Conservation (phyloP, 441 rosid genomes). For the Adansonia rubrostipa region DNA sequence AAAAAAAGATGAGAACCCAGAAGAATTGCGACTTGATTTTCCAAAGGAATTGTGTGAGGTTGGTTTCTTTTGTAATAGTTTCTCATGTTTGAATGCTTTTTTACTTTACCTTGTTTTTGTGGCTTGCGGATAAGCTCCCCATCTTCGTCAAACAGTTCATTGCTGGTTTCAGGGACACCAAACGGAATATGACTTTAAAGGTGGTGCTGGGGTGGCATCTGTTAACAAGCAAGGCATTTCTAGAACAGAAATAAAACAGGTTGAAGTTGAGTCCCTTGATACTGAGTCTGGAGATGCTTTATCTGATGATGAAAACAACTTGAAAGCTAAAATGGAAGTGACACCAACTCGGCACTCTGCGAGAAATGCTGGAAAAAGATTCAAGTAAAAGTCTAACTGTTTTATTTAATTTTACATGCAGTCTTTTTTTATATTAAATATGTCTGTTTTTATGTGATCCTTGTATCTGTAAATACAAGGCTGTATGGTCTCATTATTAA, state of each 20-base stretch:
- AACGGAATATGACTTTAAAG: constrained; percentile 66
- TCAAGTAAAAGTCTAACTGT: constrained; percentile 52
- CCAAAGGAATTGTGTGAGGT: constrained; percentile 80
- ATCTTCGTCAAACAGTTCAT: constrained; percentile 1
- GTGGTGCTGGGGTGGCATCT: constrained; percentile 73
- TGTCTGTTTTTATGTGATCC: constrained; percentile 14
- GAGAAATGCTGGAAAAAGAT: constrained; percentile 75
- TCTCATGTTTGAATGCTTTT: constrained; percentile 9
- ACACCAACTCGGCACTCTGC: constrained; percentile 72
- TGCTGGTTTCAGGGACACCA: constrained; percentile 52
- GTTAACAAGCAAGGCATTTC: constrained; percentile 38
- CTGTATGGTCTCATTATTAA: background rate
- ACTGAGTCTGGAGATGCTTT: constrained; percentile 49
- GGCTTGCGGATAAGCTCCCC: constrained; percentile 12
- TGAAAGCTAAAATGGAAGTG: constrained; percentile 51
- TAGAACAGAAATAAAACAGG: constrained; percentile 44
- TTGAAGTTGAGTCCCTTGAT: constrained; percentile 54
- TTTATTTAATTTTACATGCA: constrained; percentile 21
- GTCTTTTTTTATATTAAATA: background rate
- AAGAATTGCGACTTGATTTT: constrained; percentile 75
- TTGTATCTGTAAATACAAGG: background rate
- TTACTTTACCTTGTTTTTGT: constrained; percentile 9
- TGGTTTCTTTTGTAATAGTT: constrained; percentile 26
- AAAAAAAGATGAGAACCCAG: constrained; percentile 81
- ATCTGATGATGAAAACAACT: constrained; percentile 48